A percentile compares a stretch with the other conserved stretches of the same genome.
These are phyloP conservation scores for Crepidotus variabilis DNA, from an alignment of 768 basidiomycete genomes.

Conservation along the genomic window DNA sequence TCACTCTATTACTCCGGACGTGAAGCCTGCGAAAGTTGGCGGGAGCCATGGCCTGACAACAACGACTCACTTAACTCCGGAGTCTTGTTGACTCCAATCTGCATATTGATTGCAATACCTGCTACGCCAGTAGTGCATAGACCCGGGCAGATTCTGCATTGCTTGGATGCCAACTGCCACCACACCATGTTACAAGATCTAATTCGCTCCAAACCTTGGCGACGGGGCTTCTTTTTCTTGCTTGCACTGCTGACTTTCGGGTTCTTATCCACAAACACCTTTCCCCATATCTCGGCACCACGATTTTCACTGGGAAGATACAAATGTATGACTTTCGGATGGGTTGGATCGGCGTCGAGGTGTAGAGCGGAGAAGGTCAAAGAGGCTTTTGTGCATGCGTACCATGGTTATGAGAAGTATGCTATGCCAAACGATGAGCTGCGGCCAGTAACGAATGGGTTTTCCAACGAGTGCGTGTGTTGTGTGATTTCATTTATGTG, in stretches of 20 bases:
- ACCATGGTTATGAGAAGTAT: constrained; percentile 57
- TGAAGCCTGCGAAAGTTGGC: too few species aligned
- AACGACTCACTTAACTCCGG: too few species aligned
- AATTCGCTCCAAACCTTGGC: neutral
- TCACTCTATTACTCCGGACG: too few species aligned
- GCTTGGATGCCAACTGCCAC: neutral
- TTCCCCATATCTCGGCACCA: too few species aligned
- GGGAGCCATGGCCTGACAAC: too few species aligned
- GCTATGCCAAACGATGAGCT: constrained; percentile 67
- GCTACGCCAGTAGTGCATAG: too few species aligned
- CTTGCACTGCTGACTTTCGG: neutral
- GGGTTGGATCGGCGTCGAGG: neutral
- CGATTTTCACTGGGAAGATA: too few species aligned
- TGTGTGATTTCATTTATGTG: neutral
- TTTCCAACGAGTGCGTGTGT: constrained; percentile 46
- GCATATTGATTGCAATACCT: too few species aligned
- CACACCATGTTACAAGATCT: neutral
- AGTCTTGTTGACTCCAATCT: too few species aligned
- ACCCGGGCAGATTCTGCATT: too few species aligned
- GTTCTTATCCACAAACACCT: neutral
- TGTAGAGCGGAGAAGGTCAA: constrained; percentile 52
- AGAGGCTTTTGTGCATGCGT: constrained; percentile 63
- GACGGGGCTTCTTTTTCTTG: neutral
- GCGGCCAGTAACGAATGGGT: constrained; percentile 42
- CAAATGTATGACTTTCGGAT: neutral